Base-by-base conservation (phyloP, 2,329 filamentous ascomycete species). In the Colletotrichum sansevieriae region DNA sequence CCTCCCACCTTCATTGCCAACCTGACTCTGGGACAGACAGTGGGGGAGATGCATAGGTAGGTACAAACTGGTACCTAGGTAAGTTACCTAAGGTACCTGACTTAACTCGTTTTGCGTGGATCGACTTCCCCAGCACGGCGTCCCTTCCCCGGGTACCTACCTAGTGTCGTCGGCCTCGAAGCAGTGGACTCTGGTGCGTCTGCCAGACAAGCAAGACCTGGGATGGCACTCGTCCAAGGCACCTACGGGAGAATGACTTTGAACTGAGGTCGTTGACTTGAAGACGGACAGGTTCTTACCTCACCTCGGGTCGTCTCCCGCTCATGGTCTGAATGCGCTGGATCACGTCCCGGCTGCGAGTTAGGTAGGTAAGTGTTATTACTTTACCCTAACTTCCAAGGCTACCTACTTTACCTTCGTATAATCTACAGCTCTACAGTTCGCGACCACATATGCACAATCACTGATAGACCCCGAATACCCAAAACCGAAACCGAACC, bases 21-120 rank as follows among this genome's bases (percentile, higher is more conserved):
- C 44, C 61, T 65, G 61, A 68, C 46, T 65, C 18, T 66, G 62
- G 25, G 55, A 65, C 47, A 57, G 47, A 43, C 10, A 39, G 49
- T 60, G 64, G 51, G 41, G 39, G 58, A 41, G 37, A n/a, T 22
- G n/a, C 49, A 22, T 22, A 22, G 3, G 22, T n/a, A 55, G 52
- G 33, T 61, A 56, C 62, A n/a, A 20, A 10, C 5, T 2, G 35
- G 41, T 57, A 66, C 65, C 37, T 49, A 8, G 6, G n/a, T 47
- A 25, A 25, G 22, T 15, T 7, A 12, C 10, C 49, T 15, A 12
- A 22, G 22, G 22, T 22, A 22, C 22, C 22, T 22, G 4, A 29
- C 25, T 29, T 39, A 39, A 39, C 25, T 33, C 18, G 12, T 13
- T 52, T 37, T 55, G 29, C 25, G 20, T n/a, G 10, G 55, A 58